Evolutionary conservation across 2,329 filamentous ascomycete species (phyloP).

Genomic region (Nothopassalora personata): DNA sequence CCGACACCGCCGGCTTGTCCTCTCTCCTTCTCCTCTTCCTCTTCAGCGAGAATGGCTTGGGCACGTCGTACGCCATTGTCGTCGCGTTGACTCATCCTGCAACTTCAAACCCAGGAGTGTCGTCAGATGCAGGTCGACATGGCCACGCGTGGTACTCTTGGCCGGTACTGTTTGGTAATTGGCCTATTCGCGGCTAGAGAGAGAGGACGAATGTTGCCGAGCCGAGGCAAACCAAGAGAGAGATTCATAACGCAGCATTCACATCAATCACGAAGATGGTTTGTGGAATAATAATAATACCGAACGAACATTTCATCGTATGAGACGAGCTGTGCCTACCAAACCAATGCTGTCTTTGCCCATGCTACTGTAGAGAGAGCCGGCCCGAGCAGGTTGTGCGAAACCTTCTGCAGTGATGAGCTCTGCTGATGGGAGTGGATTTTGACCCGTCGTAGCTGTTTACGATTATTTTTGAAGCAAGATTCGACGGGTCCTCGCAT

Average conservation of each 20-base stretch:
- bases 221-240: not conserved
- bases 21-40: conserved; percentile 49
- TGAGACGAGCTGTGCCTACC: not conserved
- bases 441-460: too few relatives aligned
- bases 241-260: too few relatives aligned
- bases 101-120: not conserved
- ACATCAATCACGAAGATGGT: not conserved
- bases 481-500: too few relatives aligned
- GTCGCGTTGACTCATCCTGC: not conserved
- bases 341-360: too few relatives aligned
- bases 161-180: not conserved
- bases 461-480: too few relatives aligned
- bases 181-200: not conserved
- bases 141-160: conserved; percentile 1
- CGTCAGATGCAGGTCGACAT: not conserved
- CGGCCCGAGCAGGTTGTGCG: too few relatives aligned
- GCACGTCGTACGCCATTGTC: conserved; percentile 42
- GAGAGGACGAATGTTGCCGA: not conserved
- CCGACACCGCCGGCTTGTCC: conserved; percentile 70
- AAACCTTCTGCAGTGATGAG: too few relatives aligned
- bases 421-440: too few relatives aligned
- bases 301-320: not conserved
- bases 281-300: too few relatives aligned
- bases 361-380: too few relatives aligned
- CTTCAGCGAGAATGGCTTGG: conserved; percentile 44